These are phyloP conservation scores for Capsella bursapastoris DNA, from an alignment of 345 rosid species.

Conservation along the genomic window DNA sequence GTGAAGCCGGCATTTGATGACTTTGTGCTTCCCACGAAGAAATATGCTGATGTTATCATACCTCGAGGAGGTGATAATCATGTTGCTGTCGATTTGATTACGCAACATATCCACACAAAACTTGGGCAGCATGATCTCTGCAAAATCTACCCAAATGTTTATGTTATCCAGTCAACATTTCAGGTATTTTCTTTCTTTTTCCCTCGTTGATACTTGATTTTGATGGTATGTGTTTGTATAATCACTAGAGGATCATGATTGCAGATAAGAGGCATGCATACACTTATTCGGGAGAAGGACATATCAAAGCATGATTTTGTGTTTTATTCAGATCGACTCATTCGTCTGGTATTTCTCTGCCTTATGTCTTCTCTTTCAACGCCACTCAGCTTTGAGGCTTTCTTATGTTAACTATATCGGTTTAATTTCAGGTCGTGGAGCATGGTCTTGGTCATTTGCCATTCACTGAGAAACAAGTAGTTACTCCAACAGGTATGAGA, in stretches of 20 bases:
- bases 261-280: slow-evolving; percentile 99
- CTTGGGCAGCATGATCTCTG: slow-evolving; percentile 95
- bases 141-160: slow-evolving; percentile 86
- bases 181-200: slow-evolving; percentile 55
- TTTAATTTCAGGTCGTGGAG: slow-evolving; percentile 78
- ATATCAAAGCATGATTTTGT: slow-evolving; percentile 98
- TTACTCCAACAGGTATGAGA: slow-evolving; percentile 84
- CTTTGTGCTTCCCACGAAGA: slow-evolving; percentile 91
- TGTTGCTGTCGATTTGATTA: slow-evolving; percentile 94
- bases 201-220: slow-evolving; percentile 2
- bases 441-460: slow-evolving; percentile 99
- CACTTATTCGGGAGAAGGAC: slow-evolving; percentile 88
- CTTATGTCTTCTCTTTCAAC: slow-evolving; percentile 28
- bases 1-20: slow-evolving; percentile 99
- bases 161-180: slow-evolving; percentile 87
- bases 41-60: slow-evolving; percentile 91
- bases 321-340: slow-evolving; percentile 94
- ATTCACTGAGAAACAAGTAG: slow-evolving; percentile 92
- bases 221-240: background rate
- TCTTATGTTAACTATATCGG: background rate
- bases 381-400: slow-evolving; percentile 7
- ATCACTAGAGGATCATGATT: slow-evolving; percentile 40
- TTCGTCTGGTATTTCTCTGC: slow-evolving; percentile 73
- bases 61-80: slow-evolving; percentile 97
- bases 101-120: slow-evolving; percentile 90